phyloP scores from a whole-genome alignment of 805 yeast species.

The Jamesozyma rosinii region DNA sequence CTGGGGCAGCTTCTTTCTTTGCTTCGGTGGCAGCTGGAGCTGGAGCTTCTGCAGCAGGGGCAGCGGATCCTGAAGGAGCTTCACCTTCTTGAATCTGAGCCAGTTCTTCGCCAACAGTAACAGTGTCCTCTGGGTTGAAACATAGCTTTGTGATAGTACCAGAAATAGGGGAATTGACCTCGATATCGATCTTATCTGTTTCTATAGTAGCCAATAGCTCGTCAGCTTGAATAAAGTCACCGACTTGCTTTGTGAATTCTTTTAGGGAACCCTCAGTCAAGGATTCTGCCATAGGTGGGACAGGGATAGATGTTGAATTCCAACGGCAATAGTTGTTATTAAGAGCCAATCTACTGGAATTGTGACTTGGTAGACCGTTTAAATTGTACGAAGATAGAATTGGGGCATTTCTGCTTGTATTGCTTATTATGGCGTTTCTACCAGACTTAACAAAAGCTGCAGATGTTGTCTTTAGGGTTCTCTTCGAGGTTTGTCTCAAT shows the following conservation, averaged over 20 bases:
- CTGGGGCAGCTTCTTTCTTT: slow-evolving; percentile 36
- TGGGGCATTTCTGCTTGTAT: not conserved
- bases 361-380: not conserved
- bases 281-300: slow-evolving; percentile 98
- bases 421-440: not conserved
- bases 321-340: slow-evolving; percentile 17
- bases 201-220: slow-evolving; percentile 94
- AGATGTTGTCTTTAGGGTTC: slow-evolving; percentile 1
- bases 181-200: slow-evolving; percentile 96
- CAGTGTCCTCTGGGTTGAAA: slow-evolving; percentile 83
- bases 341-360: slow-evolving; percentile 1
- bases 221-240: slow-evolving; percentile 79
- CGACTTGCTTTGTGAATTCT: slow-evolving; percentile 60
- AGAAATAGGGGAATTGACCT: slow-evolving; percentile 86
- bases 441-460: not conserved
- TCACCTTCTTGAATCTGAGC: slow-evolving; percentile 73
- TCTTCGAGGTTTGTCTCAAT: not conserved
- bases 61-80: slow-evolving; percentile 44
- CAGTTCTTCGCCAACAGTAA: slow-evolving; percentile 89
- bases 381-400: not conserved
- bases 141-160: slow-evolving; percentile 83
- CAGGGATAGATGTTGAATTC: slow-evolving; percentile 56
- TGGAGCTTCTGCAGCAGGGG: slow-evolving; percentile 35
- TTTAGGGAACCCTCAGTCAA: slow-evolving; percentile 92
- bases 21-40: slow-evolving; percentile 20